Base-by-base conservation (phyloP, 2,329 filamentous ascomycete species). In the Talaromyces funiculosus region DNA sequence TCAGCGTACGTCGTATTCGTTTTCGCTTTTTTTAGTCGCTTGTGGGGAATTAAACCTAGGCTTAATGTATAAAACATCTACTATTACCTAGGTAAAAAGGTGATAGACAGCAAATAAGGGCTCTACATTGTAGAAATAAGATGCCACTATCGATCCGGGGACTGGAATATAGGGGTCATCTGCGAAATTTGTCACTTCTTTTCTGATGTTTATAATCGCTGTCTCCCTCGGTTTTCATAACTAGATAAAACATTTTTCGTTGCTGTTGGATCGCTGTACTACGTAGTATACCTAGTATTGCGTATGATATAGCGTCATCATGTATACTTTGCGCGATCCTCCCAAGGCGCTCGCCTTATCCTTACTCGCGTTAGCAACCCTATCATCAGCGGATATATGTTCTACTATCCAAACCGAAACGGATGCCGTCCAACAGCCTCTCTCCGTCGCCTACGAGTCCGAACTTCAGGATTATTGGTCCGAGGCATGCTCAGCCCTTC, bases 401-500 rank as follows among this genome's bases (percentile, higher is more conserved):
- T 71, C 71, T 12, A 69, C 67, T 2, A 70, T 80, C n/a, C 63
- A 71, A 31, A 53, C 31, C 16, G 47, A 57, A 3, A 58, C 60
- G 38, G 65, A 65, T 16, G 69, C 70, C 2, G 64, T 77, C 24
- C 67, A 75, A 57, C 66, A 70, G 26, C 68, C 67, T 7, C 60
- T 73, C 0, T 66, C 73, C 5, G 16, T 72, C 7, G 65, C 66
- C 14, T 81, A 80, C 64, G 68, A 64, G 9, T 55, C 55, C 2
- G 77, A 78, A 47, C 68, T 79, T 64, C 68, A 66, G 7, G 68
- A 79, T 22, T 81, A 81, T 67, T 81, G 79, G 78, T 82, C 80
- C 3, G 74, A 74, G 2, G 68, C 71, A 20, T 78, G 77, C 60
- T 69, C 75, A 16, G 73, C 73, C 43, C 72, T 81, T 26, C 68